Evolutionary conservation across 2,329 filamentous ascomycete genomes (phyloP).

Genomic region (Xylaria multiplex): DNA sequence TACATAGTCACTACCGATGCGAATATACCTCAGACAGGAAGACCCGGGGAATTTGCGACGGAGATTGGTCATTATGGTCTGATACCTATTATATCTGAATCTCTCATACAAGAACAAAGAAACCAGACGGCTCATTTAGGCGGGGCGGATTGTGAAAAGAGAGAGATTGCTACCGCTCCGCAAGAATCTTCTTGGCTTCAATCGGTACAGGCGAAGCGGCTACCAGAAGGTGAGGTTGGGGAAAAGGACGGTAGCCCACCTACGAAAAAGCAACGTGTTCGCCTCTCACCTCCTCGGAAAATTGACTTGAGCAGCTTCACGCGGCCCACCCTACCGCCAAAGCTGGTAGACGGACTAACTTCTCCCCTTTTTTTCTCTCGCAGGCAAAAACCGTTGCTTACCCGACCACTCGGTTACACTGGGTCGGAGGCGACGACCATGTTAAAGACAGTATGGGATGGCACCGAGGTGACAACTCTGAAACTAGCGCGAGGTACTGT

Average conservation of each 20-base stretch:
- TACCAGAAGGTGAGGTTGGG: constrained; percentile 37
- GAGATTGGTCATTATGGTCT: constrained; percentile 48
- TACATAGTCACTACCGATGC: constrained; percentile 41
- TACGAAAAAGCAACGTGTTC: constrained; percentile 60
- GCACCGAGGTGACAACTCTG: constrained; percentile 63
- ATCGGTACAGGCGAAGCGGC: constrained; percentile 40
- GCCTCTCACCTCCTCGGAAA: constrained; percentile 57
- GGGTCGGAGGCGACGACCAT: constrained; percentile 59
- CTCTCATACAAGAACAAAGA: constrained; percentile 38
- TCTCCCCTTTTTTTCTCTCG: constrained; percentile 66
- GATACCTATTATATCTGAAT: constrained; percentile 40
- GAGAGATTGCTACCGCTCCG: constrained; percentile 28
- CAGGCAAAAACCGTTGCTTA: constrained; percentile 51
- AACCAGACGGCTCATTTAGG: constrained; percentile 33
- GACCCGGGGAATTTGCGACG: constrained; percentile 43
- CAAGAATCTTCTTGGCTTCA: constrained; percentile 37
- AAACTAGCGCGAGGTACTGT: constrained; percentile 66
- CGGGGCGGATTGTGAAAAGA: constrained; percentile 33
- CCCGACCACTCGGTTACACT: constrained; percentile 53
- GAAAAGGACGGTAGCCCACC: constrained; percentile 42
- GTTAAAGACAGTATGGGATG: constrained; percentile 58
- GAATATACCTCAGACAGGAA: constrained; percentile 38
- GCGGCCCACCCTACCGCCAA: constrained; percentile 43
- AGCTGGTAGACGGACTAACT: constrained; percentile 53
- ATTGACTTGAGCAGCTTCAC: constrained; percentile 55